These are phyloP conservation scores for Macrolepiota fuliginosa DNA, from an alignment of 768 basidiomycete genomes.

Conservation along the genomic window DNA sequence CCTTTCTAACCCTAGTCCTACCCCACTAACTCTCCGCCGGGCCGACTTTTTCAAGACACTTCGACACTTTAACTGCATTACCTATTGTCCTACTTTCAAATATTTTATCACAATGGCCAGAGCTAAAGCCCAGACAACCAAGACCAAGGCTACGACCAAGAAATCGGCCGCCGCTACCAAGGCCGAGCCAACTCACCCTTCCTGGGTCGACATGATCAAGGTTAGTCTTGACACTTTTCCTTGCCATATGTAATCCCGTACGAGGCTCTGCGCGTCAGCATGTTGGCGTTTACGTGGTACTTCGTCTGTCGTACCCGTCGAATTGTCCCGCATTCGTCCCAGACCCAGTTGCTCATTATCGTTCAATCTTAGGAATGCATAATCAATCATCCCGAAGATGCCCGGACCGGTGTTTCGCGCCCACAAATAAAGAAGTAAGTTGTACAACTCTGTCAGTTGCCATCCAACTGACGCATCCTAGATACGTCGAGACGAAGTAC, in stretches of 20 bases:
- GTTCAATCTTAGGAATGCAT: conserved; percentile 72
- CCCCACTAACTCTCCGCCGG: conserved; percentile 10
- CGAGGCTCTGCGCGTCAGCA: no score
- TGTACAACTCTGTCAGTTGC: neutral
- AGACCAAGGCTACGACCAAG: conserved; percentile 35
- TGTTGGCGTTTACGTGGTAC: no score
- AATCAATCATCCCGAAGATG: conserved; percentile 65
- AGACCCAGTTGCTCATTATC: conserved; percentile 11
- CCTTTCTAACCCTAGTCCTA: conserved; percentile 30
- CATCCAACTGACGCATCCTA: conserved; percentile 28
- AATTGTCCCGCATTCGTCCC: neutral
- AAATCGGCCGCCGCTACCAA: conserved; percentile 40
- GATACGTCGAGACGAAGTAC: conserved; percentile 84
- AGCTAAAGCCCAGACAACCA: conserved; percentile 30
- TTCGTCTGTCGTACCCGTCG: neutral
- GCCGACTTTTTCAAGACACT: conserved; percentile 4
- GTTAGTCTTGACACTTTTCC: conserved; percentile 33
- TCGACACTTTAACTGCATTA: neutral
- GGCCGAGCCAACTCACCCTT: conserved; percentile 51
- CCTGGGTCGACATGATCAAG: conserved; percentile 81
- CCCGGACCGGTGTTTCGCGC: conserved; percentile 83
- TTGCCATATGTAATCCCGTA: no score
- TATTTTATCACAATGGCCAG: conserved; percentile 26
- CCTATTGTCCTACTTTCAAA: conserved; percentile 14
- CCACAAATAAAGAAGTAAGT: conserved; percentile 89